Evolutionary conservation across 2,329 filamentous ascomycete species (phyloP).

Genomic region (Paecilomyces dactylethromorphus): DNA sequence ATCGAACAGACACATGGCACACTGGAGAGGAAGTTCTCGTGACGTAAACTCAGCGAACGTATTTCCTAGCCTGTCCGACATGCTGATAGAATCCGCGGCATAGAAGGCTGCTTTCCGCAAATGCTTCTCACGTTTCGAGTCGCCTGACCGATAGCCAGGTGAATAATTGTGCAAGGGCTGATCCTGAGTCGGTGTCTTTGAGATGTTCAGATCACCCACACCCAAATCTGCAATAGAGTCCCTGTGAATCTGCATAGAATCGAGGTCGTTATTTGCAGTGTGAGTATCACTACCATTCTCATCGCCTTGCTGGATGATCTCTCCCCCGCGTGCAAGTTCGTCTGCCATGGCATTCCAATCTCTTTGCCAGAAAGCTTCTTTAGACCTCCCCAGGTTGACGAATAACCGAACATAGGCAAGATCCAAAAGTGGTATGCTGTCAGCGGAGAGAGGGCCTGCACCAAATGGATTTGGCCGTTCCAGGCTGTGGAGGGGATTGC

Average conservation of each 20-base stretch:
- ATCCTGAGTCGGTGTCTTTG: conserved; percentile 29
- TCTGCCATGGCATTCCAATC: conserved; percentile 90
- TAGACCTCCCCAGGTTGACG: conserved; percentile 85
- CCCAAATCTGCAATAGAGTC: conserved; percentile 31
- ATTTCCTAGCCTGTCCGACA: conserved; percentile 78
- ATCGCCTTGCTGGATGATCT: conserved; percentile 67
- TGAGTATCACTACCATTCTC: conserved; percentile 22
- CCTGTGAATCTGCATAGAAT: conserved; percentile 16
- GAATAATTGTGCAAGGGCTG: conserved; percentile 21
- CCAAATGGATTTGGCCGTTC: conserved; percentile 81
- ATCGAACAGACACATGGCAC: conserved; percentile 86
- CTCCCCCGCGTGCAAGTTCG: conserved; percentile 71
- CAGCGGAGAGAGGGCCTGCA: conserved; percentile 74
- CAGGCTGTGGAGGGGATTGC: conserved; percentile 74
- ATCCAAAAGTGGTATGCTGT: conserved; percentile 85
- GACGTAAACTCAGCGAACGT: conserved; percentile 79
- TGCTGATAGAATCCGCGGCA: conserved; percentile 82
- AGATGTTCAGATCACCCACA: conserved; percentile 29
- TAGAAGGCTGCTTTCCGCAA: conserved; percentile 93
- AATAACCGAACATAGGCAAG: conserved; percentile 88
- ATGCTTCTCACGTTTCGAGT: conserved; percentile 73
- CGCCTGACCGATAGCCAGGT: conserved; percentile 25
- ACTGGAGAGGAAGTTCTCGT: conserved; percentile 80
- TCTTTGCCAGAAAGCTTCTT: conserved; percentile 88
- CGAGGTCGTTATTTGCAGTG: conserved; percentile 9